Evolutionary conservation across 495 filamentous ascomycete species (phyloP), one percentile per base, ranked within the genome.

Genomic region (Penicillium cinerascens): DNA sequence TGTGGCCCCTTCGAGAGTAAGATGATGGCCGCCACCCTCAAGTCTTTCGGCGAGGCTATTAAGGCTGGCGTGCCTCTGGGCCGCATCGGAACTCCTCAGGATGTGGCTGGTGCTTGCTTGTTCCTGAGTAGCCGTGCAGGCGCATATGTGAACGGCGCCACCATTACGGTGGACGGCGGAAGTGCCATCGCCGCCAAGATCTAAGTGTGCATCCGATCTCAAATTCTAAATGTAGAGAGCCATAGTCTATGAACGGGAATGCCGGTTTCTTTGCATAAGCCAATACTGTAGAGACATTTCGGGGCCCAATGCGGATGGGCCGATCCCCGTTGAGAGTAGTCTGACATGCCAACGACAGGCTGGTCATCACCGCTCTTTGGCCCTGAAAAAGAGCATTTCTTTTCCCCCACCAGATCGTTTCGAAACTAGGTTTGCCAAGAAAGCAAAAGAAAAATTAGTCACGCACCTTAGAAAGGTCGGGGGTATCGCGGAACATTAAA

Each of bases 1-100:
- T 91, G 87, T 57, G 88, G 88, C 9, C 87, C 88, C 13, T 92
- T 92, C 58, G 76, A 88, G 63, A 87, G 82, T 52, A 89, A 89
- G 71, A 92, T 91, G 88, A 91, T 90, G 88, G 82, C 81, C 10
- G 82, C 79, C 37, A 89, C 86, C 37, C 66, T 91, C 47, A 69
- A 82, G 52, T 63, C 72, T 6, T 80, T 81, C 52, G 78, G 78
- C 38, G 85, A 89, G 11, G 63, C 66, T 23, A 87, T 93, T 59
- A 78, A 81, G 66, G 67, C 56, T 0, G 78, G 75, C 11, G 82
- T 87, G 49, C 89, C 89, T n/a, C 63, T 90, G 52, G 80, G 81
- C 5, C 75, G 89, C 20, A 87, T 91, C 47, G 89, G 89, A 7
- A 77, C 70, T 21, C 82, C 87, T 0, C 66, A 82, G 56, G 89